Evolutionary conservation across 2,329 filamentous ascomycete genomes (phyloP).

Genomic region (Diatrype stigma): DNA sequence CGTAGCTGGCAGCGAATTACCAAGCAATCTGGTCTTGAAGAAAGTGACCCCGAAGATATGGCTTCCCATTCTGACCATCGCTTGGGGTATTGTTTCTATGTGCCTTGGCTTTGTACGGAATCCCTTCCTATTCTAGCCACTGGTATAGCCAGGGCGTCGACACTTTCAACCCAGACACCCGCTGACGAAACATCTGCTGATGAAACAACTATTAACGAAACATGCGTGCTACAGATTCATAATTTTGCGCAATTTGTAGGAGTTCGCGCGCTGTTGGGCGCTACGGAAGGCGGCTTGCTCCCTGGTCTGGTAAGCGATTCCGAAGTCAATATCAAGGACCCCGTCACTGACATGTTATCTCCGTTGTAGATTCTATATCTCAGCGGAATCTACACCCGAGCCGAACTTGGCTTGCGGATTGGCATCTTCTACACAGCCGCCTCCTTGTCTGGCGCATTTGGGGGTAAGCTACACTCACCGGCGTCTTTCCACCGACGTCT

Average conservation of each 20-base stretch:
- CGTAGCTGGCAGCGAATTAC: conserved; percentile 52
- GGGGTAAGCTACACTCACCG: conserved; percentile 35
- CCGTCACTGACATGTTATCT: conserved; percentile 8
- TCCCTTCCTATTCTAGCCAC: too few relatives aligned
- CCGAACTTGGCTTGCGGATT: conserved; percentile 58
- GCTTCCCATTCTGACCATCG: conserved; percentile 52
- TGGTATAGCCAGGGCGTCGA: too few relatives aligned
- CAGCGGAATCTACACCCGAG: conserved; percentile 56
- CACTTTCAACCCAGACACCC: too few relatives aligned
- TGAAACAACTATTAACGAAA: neutral
- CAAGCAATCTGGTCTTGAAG: conserved; percentile 61
- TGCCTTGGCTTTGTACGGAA: conserved; percentile 43
- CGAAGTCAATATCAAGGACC: neutral
- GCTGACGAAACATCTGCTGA: too few relatives aligned
- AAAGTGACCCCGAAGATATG: conserved; percentile 56
- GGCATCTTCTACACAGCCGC: conserved; percentile 66
- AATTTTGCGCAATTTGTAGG: conserved; percentile 55
- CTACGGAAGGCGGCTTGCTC: conserved; percentile 59
- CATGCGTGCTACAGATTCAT: conserved; percentile 27
- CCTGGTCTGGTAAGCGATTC: conserved; percentile 61
- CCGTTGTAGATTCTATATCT: conserved; percentile 54
- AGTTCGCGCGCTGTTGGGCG: conserved; percentile 54
- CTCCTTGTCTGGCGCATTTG: conserved; percentile 61
- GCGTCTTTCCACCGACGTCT: neutral
- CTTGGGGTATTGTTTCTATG: conserved; percentile 58